Conservation (phyloP, 1,284 basidiomycete genomes). For the Ganoderma meredithae region DNA sequence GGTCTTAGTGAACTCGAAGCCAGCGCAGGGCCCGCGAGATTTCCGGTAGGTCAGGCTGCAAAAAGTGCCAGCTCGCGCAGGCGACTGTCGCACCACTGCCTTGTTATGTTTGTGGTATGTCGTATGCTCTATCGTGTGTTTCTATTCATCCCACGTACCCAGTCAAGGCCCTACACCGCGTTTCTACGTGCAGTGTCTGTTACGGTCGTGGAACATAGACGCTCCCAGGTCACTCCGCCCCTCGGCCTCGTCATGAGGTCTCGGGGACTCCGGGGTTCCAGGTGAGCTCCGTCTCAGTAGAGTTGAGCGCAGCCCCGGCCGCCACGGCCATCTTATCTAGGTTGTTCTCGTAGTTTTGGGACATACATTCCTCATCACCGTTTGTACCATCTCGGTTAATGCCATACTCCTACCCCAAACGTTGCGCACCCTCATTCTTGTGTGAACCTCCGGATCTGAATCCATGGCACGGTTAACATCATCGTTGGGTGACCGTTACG, state of each 20-base stretch:
- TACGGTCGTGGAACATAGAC: conserved; percentile 47
- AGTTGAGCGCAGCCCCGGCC: conserved; percentile 56
- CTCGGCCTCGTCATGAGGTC: conserved; percentile 38
- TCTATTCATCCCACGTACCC: conserved; percentile 53
- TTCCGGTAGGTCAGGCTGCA: not conserved
- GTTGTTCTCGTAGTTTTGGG: conserved; percentile 64
- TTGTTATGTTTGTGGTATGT: conserved; percentile 1
- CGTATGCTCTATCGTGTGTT: not conserved
- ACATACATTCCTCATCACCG: conserved; percentile 50
- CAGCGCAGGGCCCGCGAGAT: not conserved
- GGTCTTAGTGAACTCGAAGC: not conserved
- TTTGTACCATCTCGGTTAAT: conserved; percentile 11
- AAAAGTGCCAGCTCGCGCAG: not conserved
- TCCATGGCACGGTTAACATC: not conserved
- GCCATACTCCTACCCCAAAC: conserved; percentile 10
- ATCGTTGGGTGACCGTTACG: conserved; percentile 22
- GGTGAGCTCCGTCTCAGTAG: conserved; percentile 54
- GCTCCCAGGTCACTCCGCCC: conserved; percentile 32
- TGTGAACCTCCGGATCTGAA: conserved; percentile 9
- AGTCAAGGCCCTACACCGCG: conserved; percentile 42
- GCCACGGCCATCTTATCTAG: conserved; percentile 33
- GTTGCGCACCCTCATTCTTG: conserved; percentile 18
- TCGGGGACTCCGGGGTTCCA: conserved; percentile 50
- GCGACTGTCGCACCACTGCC: not conserved
- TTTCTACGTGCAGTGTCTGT: conserved; percentile 49